Evolutionary conservation across 208 protist genomes (phyloP).

Genomic region (Wallacemonas sp.): DNA sequence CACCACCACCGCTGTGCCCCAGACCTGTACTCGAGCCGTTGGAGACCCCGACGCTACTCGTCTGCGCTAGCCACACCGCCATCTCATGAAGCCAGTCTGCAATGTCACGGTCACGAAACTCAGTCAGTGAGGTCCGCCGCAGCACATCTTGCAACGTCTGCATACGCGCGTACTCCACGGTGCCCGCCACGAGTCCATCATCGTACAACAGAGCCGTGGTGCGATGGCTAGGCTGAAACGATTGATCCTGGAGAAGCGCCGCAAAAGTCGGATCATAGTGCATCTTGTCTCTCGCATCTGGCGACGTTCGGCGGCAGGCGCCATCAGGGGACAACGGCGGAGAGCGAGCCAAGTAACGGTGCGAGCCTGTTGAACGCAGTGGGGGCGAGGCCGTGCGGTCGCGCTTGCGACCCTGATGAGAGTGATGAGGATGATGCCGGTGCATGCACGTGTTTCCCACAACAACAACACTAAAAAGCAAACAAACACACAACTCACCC

Average conservation of each 20-base stretch:
- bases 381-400: constrained; percentile 5
- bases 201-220: not conserved
- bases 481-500: not conserved
- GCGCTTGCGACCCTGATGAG: not conserved
- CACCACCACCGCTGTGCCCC: too few relatives aligned
- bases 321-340: not conserved
- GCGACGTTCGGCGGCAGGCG: not conserved
- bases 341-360: not conserved
- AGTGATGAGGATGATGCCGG: not conserved
- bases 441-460: too few relatives aligned
- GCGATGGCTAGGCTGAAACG: not conserved
- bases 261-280: not conserved
- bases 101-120: constrained; percentile 77
- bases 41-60: not conserved
- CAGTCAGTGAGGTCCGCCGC: constrained; percentile 61
- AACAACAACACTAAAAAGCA: too few relatives aligned
- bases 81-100: constrained; percentile 60
- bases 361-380: not conserved
- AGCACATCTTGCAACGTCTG: constrained; percentile 65
- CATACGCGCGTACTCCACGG: constrained; percentile 20
- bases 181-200: constrained; percentile 2
- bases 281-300: not conserved
- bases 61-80: constrained; percentile 43
- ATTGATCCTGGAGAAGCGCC: not conserved
- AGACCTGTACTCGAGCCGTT: too few relatives aligned